Base-by-base conservation (phyloP, 306 rosid genomes). In the Ziziphus jujuba region DNA sequence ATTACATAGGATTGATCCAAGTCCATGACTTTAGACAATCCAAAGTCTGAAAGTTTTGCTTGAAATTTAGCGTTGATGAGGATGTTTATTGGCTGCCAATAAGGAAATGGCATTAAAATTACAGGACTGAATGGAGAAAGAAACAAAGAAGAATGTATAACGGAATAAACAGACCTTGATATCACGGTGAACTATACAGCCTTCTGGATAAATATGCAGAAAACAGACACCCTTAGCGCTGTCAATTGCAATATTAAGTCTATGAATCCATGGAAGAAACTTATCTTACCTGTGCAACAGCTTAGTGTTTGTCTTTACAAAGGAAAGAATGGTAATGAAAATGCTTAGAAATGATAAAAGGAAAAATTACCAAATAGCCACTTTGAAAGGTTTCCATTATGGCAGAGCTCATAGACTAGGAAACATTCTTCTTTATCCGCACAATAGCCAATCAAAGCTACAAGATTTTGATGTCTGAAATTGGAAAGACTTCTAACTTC, bases 31-130 rank as follows among this genome's bases (percentile, higher is more conserved):
- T 69, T 84, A 36, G 90, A 84, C 80, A 87, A 70, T 20, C 85
- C 90, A 36, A 89, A 89, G 75, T 87, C 92, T 20, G 90, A 86
- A 38, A 86, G 83, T 72, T 87, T 84, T 47, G 89, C 90, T 84
- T 75, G 79, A 67, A 82, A 82, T 58, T 84, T 76, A 43, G 61
- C 57, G 47, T 71, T 64, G 75, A 87, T 67, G 48, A 87, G 90
- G 57, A 84, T 87, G 79, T 87, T 89, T 72, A 87, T 67, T 72
- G 90, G 96, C 90, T 87, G 87, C 63, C 5, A 76, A 63, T 22
- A 53, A 28, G 61, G 57, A 66, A 61, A 17, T 53, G 16, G 28
- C 59, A 22, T 17, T 56, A 69, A 74, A 61, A 34, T 47, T 51
- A 23, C 7, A 16, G 36, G 69, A 45, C 3, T 20, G 50, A 57